Base-by-base conservation (phyloP, 805 yeast species). In the Cyberlindnera amylophila region DNA sequence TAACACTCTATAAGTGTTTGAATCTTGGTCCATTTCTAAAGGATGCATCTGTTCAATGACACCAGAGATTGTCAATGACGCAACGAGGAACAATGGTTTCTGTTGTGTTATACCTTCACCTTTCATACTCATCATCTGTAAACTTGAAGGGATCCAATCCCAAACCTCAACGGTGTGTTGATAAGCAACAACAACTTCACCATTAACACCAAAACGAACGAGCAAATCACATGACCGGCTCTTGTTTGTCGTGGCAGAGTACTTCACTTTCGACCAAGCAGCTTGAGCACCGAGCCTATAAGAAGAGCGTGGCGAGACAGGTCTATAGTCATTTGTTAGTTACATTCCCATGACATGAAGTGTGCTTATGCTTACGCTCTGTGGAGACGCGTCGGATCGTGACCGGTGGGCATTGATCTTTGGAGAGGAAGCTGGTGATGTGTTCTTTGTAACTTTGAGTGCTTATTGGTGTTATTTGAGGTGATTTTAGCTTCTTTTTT, bases 61-160 rank as follows among this genome's bases (percentile, higher is more conserved):
- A 13, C 28, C n/a, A 4, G 53, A 13, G 12, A 44, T 46, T 3
- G 36, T 30, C 1, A 50, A 27, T 2, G 61, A 49, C 7, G 59
- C 63, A 29, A 63, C 63, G 16, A 66, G 49, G 41, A 53, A 54
- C 23, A 67, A 36, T 4, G 45, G 30, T 12, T n/a, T n/a, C n/a
- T 26, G 15, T 27, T 48, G 44, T 10, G 28, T 34, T n/a, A n/a
- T n/a, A n/a, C n/a, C n/a, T n/a, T n/a, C n/a, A n/a, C n/a, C n/a
- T n/a, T n/a, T n/a, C 49, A 43, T 33, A 6, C 35, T n/a, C 26
- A 37, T 34, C 14, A 54, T 16, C 24, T 54, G 46, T 32, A 52
- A 18, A 3, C 49, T 44, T 7, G 57, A 50, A 3, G 65, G 66
- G 2, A 44, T 21, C 73, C 73, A 67, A 41, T 67, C 72, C 71